phyloP scores from a whole-genome alignment of 2,329 filamentous ascomycete genomes.

The Metarhizium guizhouense region DNA sequence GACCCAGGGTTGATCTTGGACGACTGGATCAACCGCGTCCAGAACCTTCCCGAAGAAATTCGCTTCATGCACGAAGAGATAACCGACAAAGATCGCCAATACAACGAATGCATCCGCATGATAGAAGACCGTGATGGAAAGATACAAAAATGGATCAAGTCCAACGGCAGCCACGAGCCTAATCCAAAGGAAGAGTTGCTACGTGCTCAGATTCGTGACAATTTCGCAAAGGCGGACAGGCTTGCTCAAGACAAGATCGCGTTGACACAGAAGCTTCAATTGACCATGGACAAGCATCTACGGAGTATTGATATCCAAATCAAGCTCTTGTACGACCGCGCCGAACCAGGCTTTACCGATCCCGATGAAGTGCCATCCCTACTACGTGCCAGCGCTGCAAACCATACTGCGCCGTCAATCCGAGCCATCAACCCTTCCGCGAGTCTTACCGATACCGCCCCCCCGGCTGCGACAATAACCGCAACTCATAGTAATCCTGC shows the following conservation, averaged over 20 bases:
- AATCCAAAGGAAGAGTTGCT: slow-evolving; percentile 70
- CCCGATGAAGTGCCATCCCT: slow-evolving; percentile 56
- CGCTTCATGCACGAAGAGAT: slow-evolving; percentile 79
- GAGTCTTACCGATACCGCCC: slow-evolving; percentile 19
- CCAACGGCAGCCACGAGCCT: slow-evolving; percentile 61
- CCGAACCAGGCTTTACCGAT: slow-evolving; percentile 52
- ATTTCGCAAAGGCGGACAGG: slow-evolving; percentile 58
- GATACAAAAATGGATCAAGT: slow-evolving; percentile 74
- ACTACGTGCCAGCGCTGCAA: slow-evolving; percentile 48
- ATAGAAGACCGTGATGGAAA: slow-evolving; percentile 65
- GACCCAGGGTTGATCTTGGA: slow-evolving; percentile 65
- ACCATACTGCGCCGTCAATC: slow-evolving; percentile 32
- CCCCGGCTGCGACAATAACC: slow-evolving; percentile 17
- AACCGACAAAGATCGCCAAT: slow-evolving; percentile 66
- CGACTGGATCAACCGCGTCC: slow-evolving; percentile 65
- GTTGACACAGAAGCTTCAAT: slow-evolving; percentile 55
- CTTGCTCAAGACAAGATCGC: slow-evolving; percentile 68
- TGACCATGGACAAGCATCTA: slow-evolving; percentile 53
- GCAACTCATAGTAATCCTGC: slow-evolving; percentile 30
- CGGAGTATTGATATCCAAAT: slow-evolving; percentile 54
- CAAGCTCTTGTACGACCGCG: slow-evolving; percentile 51
- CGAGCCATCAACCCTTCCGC: slow-evolving; percentile 35
- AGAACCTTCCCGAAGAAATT: slow-evolving; percentile 75
- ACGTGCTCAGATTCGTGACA: slow-evolving; percentile 56
- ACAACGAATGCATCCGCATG: slow-evolving; percentile 57